These are phyloP conservation scores for Pseudocercospora fuligena DNA, from an alignment of 2,329 filamentous ascomycete species.

Conservation along the genomic window DNA sequence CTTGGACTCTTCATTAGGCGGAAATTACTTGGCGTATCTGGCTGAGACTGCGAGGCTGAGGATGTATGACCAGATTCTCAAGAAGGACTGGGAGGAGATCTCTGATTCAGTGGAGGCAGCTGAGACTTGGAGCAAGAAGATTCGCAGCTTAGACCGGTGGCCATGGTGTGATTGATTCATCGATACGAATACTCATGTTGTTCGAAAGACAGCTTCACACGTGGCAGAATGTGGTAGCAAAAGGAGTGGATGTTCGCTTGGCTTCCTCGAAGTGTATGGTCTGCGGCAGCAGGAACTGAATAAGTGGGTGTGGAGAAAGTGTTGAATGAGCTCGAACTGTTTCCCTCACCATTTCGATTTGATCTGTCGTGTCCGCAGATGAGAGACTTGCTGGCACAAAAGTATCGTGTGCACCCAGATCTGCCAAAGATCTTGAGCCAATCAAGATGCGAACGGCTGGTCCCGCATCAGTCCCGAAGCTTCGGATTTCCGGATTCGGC, in stretches of 20 bases:
- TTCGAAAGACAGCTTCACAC: neutral
- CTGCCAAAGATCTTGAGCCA: too few relatives aligned
- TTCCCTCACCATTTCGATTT: neutral
- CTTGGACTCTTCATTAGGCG: conserved; percentile 10
- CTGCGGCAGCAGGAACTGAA: neutral
- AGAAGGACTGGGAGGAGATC: conserved; percentile 17
- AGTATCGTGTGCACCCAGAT: neutral
- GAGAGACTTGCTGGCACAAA: neutral
- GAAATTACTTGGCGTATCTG: conserved; percentile 22
- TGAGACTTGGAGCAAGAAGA: neutral
- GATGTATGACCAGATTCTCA: conserved; percentile 9
- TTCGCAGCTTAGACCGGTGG: neutral
- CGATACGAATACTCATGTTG: neutral
- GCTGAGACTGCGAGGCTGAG: conserved; percentile 21
- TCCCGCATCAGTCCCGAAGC: neutral
- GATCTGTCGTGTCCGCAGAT: neutral
- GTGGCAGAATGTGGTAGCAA: neutral
- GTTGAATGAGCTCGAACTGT: neutral
- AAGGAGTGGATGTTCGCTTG: neutral
- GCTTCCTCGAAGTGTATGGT: neutral
- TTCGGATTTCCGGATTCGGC: neutral
- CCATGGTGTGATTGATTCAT: neutral
- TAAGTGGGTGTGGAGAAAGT: neutral
- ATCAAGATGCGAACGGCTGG: neutral
- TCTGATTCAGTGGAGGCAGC: neutral